A percentile compares a stretch with the other conserved stretches of the same genome.
These are phyloP conservation scores for Beauveria medogensis DNA, from an alignment of 2,329 filamentous ascomycete genomes.

Conservation along the genomic window DNA sequence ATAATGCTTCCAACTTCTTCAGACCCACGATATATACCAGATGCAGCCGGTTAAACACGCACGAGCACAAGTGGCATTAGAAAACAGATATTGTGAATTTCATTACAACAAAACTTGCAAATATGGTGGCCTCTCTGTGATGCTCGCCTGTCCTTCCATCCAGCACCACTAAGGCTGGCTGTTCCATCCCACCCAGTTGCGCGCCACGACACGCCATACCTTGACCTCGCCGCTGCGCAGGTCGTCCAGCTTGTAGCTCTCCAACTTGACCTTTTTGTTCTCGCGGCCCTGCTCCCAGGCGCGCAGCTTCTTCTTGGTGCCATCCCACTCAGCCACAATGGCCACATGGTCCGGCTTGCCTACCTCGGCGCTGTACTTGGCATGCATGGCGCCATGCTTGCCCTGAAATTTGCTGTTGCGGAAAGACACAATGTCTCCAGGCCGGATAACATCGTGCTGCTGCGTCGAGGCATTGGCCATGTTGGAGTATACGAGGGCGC, in stretches of 20 bases:
- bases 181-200: constrained; percentile 88
- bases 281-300: constrained; percentile 94
- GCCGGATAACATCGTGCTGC: constrained; percentile 85
- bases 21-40: background rate
- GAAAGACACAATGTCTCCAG: constrained; percentile 87
- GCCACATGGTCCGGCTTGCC: constrained; percentile 85
- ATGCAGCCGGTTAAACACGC: background rate
- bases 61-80: background rate
- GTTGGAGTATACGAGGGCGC: constrained; percentile 88
- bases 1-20: background rate
- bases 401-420: constrained; percentile 93
- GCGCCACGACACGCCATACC: constrained; percentile 92
- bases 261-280: constrained; percentile 84
- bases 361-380: constrained; percentile 83
- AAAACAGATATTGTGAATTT: background rate
- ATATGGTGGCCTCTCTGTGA: background rate
- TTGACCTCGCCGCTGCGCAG: constrained; percentile 89
- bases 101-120: constrained; percentile 11
- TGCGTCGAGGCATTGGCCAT: constrained; percentile 87
- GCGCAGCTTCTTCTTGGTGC: constrained; percentile 93
- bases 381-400: constrained; percentile 90
- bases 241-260: constrained; percentile 92
- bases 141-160: constrained; percentile 14
- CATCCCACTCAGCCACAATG: constrained; percentile 93
- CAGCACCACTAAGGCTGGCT: constrained; percentile 43